These are phyloP conservation scores for Tylopilus felleus DNA, from an alignment of 768 basidiomycete species.

Conservation along the genomic window DNA sequence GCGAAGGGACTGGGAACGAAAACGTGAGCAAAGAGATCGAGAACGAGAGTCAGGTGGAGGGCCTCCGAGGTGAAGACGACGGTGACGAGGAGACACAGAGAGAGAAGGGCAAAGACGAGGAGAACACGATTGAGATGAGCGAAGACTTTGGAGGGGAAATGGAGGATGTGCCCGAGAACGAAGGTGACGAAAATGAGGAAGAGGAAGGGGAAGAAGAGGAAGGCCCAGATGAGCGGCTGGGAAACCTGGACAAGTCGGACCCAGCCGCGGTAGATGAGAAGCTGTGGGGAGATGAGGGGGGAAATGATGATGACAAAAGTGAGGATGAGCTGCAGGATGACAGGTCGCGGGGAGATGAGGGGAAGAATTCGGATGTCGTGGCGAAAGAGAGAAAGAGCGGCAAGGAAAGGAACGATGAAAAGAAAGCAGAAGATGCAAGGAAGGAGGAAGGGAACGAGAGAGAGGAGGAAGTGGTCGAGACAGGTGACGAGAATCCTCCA, in stretches of 20 bases:
- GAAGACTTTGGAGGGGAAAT: slow-evolving; percentile 85
- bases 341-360: slow-evolving; percentile 46
- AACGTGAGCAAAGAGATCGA: slow-evolving; percentile 94
- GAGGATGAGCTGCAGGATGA: slow-evolving; percentile 60
- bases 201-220: slow-evolving; percentile 46
- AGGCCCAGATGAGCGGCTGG: slow-evolving; percentile 77
- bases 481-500: slow-evolving; percentile 34
- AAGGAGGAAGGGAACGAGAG: slow-evolving; percentile 26
- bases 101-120: slow-evolving; percentile 50
- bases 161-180: slow-evolving; percentile 71
- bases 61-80: slow-evolving; percentile 68
- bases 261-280: slow-evolving; percentile 91
- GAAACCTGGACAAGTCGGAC: slow-evolving; percentile 78
- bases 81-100: slow-evolving; percentile 28
- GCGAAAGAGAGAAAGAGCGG: slow-evolving; percentile 67
- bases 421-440: slow-evolving; percentile 28
- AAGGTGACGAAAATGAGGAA: slow-evolving; percentile 43
- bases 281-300: slow-evolving; percentile 87
- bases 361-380: slow-evolving; percentile 60
- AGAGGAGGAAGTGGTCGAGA: slow-evolving; percentile 24
- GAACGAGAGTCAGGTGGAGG: slow-evolving; percentile 96
- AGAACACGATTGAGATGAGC: slow-evolving; percentile 86
- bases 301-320: slow-evolving; percentile 47
- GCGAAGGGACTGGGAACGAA: slow-evolving; percentile 79
- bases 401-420: slow-evolving; percentile 30